phyloP scores from a whole-genome alignment of 1,139 yeast genomes.

The Kluyveromyces sp. region DNA sequence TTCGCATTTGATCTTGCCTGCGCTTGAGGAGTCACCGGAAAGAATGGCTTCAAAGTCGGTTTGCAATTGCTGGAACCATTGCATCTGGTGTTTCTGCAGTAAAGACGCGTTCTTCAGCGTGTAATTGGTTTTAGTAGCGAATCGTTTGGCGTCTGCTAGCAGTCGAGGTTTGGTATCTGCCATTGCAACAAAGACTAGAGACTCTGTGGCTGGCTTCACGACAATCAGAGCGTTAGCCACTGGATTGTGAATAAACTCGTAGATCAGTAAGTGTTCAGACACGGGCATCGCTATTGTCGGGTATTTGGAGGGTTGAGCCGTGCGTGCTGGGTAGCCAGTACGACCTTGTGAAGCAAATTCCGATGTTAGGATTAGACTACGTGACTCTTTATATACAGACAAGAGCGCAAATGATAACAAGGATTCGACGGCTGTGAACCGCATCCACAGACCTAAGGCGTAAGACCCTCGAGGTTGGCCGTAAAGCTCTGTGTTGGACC shows the following conservation, averaged over 20 bases:
- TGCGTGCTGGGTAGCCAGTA: no score
- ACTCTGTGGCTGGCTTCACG: not conserved
- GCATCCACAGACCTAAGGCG: no score
- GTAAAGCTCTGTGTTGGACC: no score
- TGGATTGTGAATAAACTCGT: conserved; percentile 3
- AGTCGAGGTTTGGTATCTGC: conserved; percentile 1
- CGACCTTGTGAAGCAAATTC: no score
- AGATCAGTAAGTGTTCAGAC: not conserved
- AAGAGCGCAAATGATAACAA: no score
- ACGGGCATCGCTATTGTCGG: no score
- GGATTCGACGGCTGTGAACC: no score
- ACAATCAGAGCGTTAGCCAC: conserved; percentile 1
- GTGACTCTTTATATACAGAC: not conserved
- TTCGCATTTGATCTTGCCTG: conserved; percentile 13
- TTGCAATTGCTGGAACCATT: conserved; percentile 1
- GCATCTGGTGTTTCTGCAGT: not conserved
- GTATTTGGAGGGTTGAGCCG: no score
- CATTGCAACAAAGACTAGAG: conserved; percentile 2
- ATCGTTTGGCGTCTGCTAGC: conserved; percentile 1
- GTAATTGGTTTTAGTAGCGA: not conserved
- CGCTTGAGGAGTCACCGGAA: not conserved
- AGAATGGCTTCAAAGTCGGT: not conserved
- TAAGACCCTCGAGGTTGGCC: no score
- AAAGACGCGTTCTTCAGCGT: not conserved
- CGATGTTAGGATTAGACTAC: no score